Evolutionary conservation across 345 rosid genomes (phyloP), one percentile per base, ranked within the genome.

Genomic region (Salix purpurea): DNA sequence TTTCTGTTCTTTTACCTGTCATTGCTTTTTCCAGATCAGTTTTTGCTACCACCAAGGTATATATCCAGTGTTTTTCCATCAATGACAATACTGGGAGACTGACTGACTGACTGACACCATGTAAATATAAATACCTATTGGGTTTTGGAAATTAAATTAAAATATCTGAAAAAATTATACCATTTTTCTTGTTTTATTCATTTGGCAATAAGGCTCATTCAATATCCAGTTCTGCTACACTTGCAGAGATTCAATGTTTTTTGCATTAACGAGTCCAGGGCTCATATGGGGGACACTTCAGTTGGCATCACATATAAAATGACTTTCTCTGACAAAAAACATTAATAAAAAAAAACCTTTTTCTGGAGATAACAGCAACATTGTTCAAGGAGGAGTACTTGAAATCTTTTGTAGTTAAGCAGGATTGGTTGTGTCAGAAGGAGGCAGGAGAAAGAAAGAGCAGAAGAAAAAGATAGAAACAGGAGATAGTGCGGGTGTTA

Each of bases 391-490:
- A 40, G 40, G 24, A 61, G 56, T 21, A 4, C 18, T 36, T 61
- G 0, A 19, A 42, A 24, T 58, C 28, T 24, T 58, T 36, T 81
- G 64, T 54, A 37, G 70, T 79, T 65, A 56, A 81, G 75, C 78
- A 70, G 80, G 82, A 84, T 76, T 80, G 84, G 85, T 40, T 77
- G 69, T 81, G 85, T 74, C 86, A 82, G 85, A 70, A 72, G 74
- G 83, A 61, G 73, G 50, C 83, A 68, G 34, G 39, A 34, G 76
- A 28, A 75, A 16, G 69, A 71, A 30, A 30, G 32, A 30, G 32
- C 32, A 30, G 32, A 30, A 30, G 56, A 16, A 39, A 34, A 6
- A 2, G 26, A 13, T 4, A 14, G 13, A 13, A 34, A 48, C 11
- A 64, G 24, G 56, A 18, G 28, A 7, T 48, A 6, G 44, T n/a